These are phyloP conservation scores for Senna tora DNA, from an alignment of 306 rosid species.

Conservation along the genomic window DNA sequence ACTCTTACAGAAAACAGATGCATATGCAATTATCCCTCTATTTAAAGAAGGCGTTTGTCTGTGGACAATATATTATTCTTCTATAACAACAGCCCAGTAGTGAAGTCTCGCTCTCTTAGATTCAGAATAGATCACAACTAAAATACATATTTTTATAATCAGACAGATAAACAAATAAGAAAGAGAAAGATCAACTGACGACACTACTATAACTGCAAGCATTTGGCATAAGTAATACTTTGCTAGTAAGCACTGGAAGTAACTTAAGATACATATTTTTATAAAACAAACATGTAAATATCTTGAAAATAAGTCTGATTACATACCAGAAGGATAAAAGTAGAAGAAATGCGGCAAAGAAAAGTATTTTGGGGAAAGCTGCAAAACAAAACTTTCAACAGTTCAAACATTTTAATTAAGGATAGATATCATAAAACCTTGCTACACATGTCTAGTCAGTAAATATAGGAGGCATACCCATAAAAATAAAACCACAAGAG, in stretches of 20 bases:
- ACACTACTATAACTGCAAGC: conserved; percentile 9
- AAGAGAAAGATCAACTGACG: conserved; percentile 12
- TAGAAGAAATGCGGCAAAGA: conserved; percentile 95
- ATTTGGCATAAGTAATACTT: conserved; percentile 14
- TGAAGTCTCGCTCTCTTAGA: too few relatives aligned
- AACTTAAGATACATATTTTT: conserved; percentile 10
- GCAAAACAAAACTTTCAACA: conserved; percentile 58
- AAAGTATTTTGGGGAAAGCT: conserved; percentile 87
- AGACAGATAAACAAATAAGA: conserved; percentile 24
- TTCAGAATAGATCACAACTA: too few relatives aligned
- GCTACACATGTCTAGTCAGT: conserved; percentile 13
- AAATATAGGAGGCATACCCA: conserved; percentile 67
- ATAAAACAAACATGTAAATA: conserved; percentile 25
- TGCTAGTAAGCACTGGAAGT: conserved; percentile 22
- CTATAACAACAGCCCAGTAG: not conserved
- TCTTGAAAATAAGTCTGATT: conserved; percentile 34
- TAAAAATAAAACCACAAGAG: conserved; percentile 82
- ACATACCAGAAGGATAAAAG: conserved; percentile 97
- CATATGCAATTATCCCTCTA: not conserved
- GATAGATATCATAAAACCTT: not conserved
- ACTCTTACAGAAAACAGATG: not conserved
- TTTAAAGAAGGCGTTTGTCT: conserved; percentile 26
- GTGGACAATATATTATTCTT: conserved; percentile 1
- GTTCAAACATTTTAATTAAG: conserved; percentile 42
- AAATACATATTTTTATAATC: too few relatives aligned